Percentiles rank a stretch among this genome's conserved stretches.
These are phyloP conservation scores for Pythium angustatum DNA, from an alignment of 352 stramenopile genomes.

Conservation along the genomic window DNA sequence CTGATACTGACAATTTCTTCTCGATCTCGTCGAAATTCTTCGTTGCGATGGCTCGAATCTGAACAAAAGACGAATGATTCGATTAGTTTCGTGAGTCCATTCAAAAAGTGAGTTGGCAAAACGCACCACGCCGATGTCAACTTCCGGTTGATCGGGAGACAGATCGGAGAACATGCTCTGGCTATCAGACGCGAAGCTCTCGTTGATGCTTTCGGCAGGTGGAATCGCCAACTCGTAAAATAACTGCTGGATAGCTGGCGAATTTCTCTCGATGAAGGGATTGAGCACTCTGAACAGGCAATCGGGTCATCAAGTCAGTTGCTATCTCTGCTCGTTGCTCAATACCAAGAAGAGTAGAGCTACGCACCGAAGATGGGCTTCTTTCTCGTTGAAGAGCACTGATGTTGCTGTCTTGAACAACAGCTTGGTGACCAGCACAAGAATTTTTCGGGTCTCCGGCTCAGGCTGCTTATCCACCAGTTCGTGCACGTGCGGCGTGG, in stretches of 20 bases:
- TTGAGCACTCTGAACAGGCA: conserved; percentile 70
- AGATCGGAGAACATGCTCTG: conserved; percentile 74
- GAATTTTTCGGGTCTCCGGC: conserved; percentile 70
- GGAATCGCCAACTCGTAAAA: conserved; percentile 72
- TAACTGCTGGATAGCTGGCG: conserved; percentile 69
- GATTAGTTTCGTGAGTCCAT: neutral
- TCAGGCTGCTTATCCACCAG: conserved; percentile 72
- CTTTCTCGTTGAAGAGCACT: conserved; percentile 83
- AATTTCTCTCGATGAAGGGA: conserved; percentile 86
- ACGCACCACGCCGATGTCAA: conserved; percentile 58
- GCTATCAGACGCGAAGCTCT: conserved; percentile 74
- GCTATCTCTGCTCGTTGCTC: no score
- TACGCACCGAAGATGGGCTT: conserved; percentile 77
- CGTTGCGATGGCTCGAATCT: conserved; percentile 67
- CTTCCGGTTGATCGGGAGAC: conserved; percentile 48
- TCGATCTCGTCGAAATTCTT: conserved; percentile 81
- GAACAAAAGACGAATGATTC: neutral
- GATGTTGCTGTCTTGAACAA: conserved; percentile 88
- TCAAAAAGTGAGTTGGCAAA: neutral
- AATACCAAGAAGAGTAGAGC: no score
- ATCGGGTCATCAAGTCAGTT: no score
- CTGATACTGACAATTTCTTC: conserved; percentile 51
- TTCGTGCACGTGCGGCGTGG: conserved; percentile 82
- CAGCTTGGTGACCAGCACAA: conserved; percentile 89
- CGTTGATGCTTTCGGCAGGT: conserved; percentile 65